Evolutionary conservation across 139 green algal genomes (phyloP), one percentile per base, ranked within the genome.

Genomic region (Spirogloea muscicola): DNA sequence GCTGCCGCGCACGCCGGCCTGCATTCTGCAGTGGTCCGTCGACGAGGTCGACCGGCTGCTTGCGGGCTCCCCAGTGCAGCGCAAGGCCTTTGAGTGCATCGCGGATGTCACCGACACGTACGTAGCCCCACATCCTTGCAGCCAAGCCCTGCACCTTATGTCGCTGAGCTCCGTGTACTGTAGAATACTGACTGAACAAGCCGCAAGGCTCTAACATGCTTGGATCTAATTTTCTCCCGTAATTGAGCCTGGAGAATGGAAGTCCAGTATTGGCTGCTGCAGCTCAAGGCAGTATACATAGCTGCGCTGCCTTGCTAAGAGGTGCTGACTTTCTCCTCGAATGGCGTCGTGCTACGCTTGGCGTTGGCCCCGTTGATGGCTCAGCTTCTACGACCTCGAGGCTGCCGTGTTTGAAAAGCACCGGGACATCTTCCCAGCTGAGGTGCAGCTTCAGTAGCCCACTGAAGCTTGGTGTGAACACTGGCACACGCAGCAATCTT

Each of bases 1-100:
- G 25, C 80, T 91, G 58, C 87, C 86, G 21, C 7, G 58, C 2
- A 21, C n/a, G 0, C 78, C 80, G 13, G 80, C 77, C 9, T 82
- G 82, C 29, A 84, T 92, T 33, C 84, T 93, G 33, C 79, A 89
- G 42, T 93, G 64, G 64, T 72, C 38, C 16, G 48, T 84, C 0
- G 62, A 78, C 5, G 73, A 93, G 70, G 87, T 90, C 41, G 69
- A 48, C 3, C 61, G 52, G 48, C 74, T 90, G 33, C n/a, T 49
- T 2, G 82, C 76, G 34, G 71, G 71, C 18, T 79, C 71, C 9
- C 62, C 60, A 9, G 21, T 79, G 25, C 73, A 27, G 7, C 31
- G 49, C 9, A 29, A 71, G 1, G 65, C 65, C 57, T 72, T 74
- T 43, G 48, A 72, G n/a, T 25, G 21, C 49, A 74, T 72, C 41